Evolutionary conservation across 352 stramenopile species (phyloP).

Genomic region (Pythium guiyangense): DNA sequence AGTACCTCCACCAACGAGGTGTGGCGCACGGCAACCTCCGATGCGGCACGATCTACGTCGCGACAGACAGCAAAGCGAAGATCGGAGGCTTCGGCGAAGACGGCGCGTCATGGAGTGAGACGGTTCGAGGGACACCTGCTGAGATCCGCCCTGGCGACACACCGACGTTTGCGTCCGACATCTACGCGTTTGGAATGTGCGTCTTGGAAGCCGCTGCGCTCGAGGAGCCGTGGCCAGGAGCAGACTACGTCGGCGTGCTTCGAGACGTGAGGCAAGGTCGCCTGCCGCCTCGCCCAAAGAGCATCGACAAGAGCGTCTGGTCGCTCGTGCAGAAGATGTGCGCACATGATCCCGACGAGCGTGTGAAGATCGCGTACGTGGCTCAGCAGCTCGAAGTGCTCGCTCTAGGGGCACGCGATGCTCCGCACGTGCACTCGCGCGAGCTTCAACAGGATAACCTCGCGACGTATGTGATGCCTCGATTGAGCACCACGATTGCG

Average conservation of each 20-base stretch:
- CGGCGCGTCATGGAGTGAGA: too few species aligned
- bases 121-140: too few species aligned
- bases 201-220: conserved; percentile 11
- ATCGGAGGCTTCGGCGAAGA: too few species aligned
- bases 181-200: conserved; percentile 26
- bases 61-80: conserved; percentile 6
- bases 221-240: not conserved
- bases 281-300: not conserved
- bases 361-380: conserved; percentile 10
- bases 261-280: not conserved
- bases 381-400: conserved; percentile 6
- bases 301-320: not conserved
- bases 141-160: not conserved
- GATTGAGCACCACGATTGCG: too few species aligned
- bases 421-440: too few species aligned
- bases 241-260: too few species aligned
- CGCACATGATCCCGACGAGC: conserved; percentile 1
- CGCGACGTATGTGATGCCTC: too few species aligned
- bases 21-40: conserved; percentile 15
- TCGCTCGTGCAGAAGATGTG: conserved; percentile 15
- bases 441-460: too few species aligned
- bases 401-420: not conserved
- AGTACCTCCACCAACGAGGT: conserved; percentile 20
- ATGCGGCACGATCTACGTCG: conserved; percentile 9
- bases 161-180: conserved; percentile 11